Conservation (phyloP, 2,329 filamentous ascomycete species). For the Ophiosphaerella narmari region DNA sequence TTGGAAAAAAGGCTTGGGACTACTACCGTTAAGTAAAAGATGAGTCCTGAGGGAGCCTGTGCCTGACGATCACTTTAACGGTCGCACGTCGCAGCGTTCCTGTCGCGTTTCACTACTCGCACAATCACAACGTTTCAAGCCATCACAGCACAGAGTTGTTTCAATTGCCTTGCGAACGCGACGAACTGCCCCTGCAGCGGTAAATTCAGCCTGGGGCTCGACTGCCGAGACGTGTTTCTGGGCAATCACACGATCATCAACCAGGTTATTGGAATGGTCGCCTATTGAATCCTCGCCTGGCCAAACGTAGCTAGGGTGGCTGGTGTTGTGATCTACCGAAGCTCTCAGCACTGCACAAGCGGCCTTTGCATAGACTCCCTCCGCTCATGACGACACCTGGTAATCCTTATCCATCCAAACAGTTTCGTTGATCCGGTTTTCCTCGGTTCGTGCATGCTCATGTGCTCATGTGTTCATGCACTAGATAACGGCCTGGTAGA, state of each 20-base stretch:
- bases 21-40: constrained; percentile 7
- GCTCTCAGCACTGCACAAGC: neutral
- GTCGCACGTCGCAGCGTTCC: constrained; percentile 7
- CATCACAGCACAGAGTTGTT: constrained; percentile 2
- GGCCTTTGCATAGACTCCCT: constrained; percentile 1
- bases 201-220: neutral
- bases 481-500: too few species aligned
- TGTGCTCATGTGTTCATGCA: too few species aligned
- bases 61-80: constrained; percentile 10
- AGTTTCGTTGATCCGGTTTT: too few species aligned
- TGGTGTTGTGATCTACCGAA: neutral
- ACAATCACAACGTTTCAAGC: constrained; percentile 1
- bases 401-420: too few species aligned
- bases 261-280: neutral
- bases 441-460: too few species aligned
- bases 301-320: neutral
- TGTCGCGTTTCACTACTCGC: constrained; percentile 1
- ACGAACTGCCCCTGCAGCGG: constrained; percentile 1
- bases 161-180: constrained; percentile 1
- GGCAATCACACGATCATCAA: neutral
- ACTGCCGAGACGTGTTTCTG: neutral
- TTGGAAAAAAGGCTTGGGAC: constrained; percentile 18
- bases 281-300: too few species aligned
- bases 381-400: neutral
- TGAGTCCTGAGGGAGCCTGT: constrained; percentile 2